A percentile compares a stretch with the other conserved stretches of the same genome.
Evolutionary conservation across 179 eudicot species (phyloP).

Genomic region (Spinacia oleracea): DNA sequence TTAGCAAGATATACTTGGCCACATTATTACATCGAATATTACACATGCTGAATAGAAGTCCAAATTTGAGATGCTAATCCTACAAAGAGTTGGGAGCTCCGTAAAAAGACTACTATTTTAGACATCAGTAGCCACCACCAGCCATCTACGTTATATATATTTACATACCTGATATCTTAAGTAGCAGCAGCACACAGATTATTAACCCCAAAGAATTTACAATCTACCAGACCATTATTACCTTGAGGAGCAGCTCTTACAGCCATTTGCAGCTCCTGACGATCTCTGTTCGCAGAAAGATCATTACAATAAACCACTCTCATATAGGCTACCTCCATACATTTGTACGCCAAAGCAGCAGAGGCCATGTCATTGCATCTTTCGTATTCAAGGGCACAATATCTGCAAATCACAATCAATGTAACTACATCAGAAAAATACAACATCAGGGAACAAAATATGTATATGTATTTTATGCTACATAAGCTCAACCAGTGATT

Average conservation of each 20-base stretch:
- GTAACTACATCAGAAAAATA: background rate
- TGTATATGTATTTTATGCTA: background rate
- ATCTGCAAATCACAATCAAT: conserved; percentile 29
- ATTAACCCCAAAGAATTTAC: conserved; percentile 1
- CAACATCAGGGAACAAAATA: conserved; percentile 1
- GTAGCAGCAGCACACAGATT: background rate
- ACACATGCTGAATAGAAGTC: background rate
- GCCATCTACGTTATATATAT: background rate
- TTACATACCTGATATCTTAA: background rate
- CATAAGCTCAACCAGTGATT: background rate
- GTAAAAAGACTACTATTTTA: background rate
- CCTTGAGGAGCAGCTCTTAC: conserved; percentile 46
- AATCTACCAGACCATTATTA: conserved; percentile 24
- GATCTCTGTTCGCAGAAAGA: conserved; percentile 40
- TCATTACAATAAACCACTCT: conserved; percentile 45
- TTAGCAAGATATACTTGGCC: conserved; percentile 17
- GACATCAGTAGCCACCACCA: background rate
- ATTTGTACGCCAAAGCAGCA: conserved; percentile 57
- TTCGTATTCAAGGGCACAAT: conserved; percentile 50
- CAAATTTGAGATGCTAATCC: background rate
- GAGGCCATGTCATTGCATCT: conserved; percentile 49
- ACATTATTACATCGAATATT: background rate
- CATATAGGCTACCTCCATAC: conserved; percentile 53
- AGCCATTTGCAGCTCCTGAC: conserved; percentile 41
- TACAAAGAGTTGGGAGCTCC: background rate